Evolutionary conservation across 164 flowering plant species (phyloP).

Genomic region (Magnolia changhungtana): DNA sequence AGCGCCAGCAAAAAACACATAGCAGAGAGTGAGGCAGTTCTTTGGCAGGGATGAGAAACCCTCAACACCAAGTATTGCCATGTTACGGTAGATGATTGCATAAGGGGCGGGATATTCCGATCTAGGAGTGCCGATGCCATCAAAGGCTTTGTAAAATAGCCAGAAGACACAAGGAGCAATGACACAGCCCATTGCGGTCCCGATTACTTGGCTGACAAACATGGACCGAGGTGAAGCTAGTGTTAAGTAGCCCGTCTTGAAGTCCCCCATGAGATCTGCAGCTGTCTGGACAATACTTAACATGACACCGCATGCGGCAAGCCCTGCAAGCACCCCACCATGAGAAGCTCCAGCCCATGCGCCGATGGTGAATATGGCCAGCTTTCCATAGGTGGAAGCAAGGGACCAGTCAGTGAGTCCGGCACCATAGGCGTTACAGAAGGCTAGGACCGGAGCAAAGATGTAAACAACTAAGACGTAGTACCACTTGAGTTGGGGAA

Average conservation of each 20-base stretch:
- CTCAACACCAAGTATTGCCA: conserved; percentile 50
- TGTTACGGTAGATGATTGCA: conserved; percentile 44
- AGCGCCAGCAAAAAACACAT: conserved; percentile 35
- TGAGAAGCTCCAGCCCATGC: conserved; percentile 50
- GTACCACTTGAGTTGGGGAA: conserved; percentile 50
- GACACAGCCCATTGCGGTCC: conserved; percentile 55
- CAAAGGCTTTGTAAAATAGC: conserved; percentile 52
- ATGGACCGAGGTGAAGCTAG: conserved; percentile 56
- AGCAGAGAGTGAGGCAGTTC: conserved; percentile 41
- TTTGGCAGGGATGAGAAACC: conserved; percentile 44
- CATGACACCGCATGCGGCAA: conserved; percentile 66
- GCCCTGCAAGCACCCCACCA: conserved; percentile 57
- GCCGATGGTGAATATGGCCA: conserved; percentile 48
- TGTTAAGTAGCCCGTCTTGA: conserved; percentile 59
- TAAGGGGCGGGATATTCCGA: conserved; percentile 45
- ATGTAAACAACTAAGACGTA: conserved; percentile 34
- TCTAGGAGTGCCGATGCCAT: conserved; percentile 22
- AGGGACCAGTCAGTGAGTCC: conserved; percentile 64
- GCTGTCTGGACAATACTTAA: conserved; percentile 58
- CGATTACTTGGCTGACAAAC: conserved; percentile 56
- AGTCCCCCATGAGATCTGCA: conserved; percentile 52
- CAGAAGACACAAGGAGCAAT: conserved; percentile 54
- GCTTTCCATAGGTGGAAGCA: conserved; percentile 53
- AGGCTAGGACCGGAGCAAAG: conserved; percentile 47
- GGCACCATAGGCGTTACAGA: conserved; percentile 57